These are phyloP conservation scores for Inga oerstediana DNA, from an alignment of 306 rosid species.

Conservation along the genomic window DNA sequence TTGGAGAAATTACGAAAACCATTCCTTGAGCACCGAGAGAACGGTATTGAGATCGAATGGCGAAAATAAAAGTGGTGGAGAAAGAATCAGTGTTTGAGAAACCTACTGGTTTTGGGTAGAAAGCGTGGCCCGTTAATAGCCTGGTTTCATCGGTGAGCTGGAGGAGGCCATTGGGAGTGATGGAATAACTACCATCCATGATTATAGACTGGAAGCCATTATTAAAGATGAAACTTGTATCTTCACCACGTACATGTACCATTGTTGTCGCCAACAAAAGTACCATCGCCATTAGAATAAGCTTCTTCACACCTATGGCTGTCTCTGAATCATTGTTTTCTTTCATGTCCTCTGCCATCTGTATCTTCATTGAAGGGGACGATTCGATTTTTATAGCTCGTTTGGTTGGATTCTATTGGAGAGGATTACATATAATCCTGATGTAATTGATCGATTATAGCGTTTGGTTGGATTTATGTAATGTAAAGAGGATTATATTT, in stretches of 20 bases:
- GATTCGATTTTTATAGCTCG: too few relatives aligned
- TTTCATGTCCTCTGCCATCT: too few relatives aligned
- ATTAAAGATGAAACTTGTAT: not conserved
- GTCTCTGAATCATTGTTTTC: not conserved
- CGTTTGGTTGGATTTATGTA: too few relatives aligned
- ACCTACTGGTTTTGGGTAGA: not conserved
- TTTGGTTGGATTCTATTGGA: too few relatives aligned
- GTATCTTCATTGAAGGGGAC: not conserved
- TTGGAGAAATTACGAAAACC: conserved; percentile 47
- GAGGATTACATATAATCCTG: too few relatives aligned
- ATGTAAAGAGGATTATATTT: too few relatives aligned
- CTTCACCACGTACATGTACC: not conserved
- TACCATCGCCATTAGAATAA: not conserved
- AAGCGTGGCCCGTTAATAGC: not conserved
- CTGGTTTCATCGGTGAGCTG: not conserved
- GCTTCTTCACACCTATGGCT: not conserved
- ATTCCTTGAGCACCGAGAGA: not conserved
- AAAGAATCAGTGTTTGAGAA: not conserved
- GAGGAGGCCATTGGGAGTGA: not conserved
- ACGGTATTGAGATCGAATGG: not conserved
- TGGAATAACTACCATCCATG: not conserved
- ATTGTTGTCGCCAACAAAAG: conserved; percentile 34
- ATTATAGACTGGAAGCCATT: not conserved
- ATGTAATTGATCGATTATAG: too few relatives aligned
- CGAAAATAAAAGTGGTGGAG: not conserved